Evolutionary conservation across 2,329 filamentous ascomycete species (phyloP), one percentile per base, ranked within the genome.

Genomic region (Pyrenophora graminea): DNA sequence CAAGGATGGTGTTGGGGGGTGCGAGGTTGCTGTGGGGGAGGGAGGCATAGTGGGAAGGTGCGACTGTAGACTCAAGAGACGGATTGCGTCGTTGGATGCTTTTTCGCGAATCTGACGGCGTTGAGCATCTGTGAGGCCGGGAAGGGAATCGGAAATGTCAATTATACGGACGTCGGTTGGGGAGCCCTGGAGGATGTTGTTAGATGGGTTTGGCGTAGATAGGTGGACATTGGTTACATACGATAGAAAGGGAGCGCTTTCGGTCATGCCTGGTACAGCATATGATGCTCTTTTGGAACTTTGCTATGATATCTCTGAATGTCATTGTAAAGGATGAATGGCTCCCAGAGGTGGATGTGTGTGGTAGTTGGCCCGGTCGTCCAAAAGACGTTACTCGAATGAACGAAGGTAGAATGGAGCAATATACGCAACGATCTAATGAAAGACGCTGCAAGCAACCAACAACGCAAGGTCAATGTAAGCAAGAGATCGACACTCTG

Each of bases 91-190:
- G 46, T 56, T 58, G 33, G 67, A 63, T 23, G 63, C 64, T 57
- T 69, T 68, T 46, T 68, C 62, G 48, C 62, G 67, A 52, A 72
- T 65, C 41, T 64, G 56, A 27, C 55, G 55, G 41, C 63, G 53
- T 45, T 71, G 56, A 23, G 63, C 59, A 23, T 68, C 58, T 9
- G 64, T 63, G n/a, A 73, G 62, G 7, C 64, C 63, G 1, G 66
- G 63, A 25, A 71, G 62, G 5, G 53, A 44, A 8, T 66, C 63
- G 13, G 55, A 63, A 27, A 72, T 55, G 46, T 67, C 64, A 38
- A 72, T 43, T 23, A 58, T 58, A 39, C 68, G 62, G 19, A 70
- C 61, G 47, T 72, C 53, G 15, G 68, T 71, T 19, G 66, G 67
- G 4, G 49, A 58, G 9, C 68, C 62, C 70, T 72, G 21, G 6